These are phyloP conservation scores for Neurospora sp. DNA, from an alignment of 495 filamentous ascomycete genomes.

Conservation along the genomic window DNA sequence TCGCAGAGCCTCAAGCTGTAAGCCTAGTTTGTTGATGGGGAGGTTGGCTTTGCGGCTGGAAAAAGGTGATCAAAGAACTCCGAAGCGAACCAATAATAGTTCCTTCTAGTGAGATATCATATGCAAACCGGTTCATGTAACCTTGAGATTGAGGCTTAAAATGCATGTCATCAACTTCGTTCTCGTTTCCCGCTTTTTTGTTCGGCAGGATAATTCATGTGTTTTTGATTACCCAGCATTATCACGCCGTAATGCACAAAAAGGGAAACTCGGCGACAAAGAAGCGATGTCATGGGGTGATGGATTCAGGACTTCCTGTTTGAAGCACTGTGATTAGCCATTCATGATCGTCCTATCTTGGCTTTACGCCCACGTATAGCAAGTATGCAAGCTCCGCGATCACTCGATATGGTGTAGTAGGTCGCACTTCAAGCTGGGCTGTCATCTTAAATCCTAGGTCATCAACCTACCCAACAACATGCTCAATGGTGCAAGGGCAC, in stretches of 20 bases:
- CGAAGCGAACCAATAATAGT: not conserved
- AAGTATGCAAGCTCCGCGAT: not conserved
- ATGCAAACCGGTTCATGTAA: not conserved
- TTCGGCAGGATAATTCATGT: not conserved
- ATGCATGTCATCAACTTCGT: not conserved
- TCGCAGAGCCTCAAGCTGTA: not conserved
- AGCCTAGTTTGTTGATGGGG: not conserved
- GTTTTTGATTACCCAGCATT: not conserved
- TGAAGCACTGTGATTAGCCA: not conserved
- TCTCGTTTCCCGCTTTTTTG: not conserved
- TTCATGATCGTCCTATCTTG: not conserved
- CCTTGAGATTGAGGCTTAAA: not conserved
- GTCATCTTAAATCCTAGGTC: not conserved
- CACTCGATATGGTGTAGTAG: not conserved
- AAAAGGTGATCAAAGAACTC: not conserved
- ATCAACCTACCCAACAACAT: not conserved
- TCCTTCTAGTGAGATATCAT: not conserved
- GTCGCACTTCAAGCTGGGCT: not conserved
- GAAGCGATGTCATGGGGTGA: not conserved
- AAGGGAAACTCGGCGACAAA: not conserved
- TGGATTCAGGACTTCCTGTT: not conserved
- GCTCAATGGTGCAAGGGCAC: not conserved
- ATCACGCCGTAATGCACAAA: not conserved
- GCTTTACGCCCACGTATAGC: not conserved
- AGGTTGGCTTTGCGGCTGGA: not conserved